Base-by-base conservation (phyloP, 1,284 basidiomycete species). In the Trichosporon faecale region DNA sequence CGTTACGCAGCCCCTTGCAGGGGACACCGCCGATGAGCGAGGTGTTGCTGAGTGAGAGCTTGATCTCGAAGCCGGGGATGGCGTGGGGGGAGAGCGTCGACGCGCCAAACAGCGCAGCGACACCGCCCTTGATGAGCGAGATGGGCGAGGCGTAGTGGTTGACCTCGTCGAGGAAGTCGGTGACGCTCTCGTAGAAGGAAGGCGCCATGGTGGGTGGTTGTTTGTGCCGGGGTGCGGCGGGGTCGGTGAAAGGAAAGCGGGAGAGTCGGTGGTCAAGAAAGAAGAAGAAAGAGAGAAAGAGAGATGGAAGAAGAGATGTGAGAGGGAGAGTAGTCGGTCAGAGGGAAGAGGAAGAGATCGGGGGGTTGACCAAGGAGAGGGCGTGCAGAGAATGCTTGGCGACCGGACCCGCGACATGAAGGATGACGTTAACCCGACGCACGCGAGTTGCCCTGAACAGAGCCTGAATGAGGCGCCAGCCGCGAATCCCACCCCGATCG, bases 51-150 rank as follows among this genome's bases (percentile, higher is more conserved):
- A 69, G 31, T 33, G 65, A 35, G 21, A 69, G 60, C 61, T 69
- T 69, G 68, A 69, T 40, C 65, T 69, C 68, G 18, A 52, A 69
- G 44, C 35, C 68, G 31, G 65, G 68, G 9, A 33, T 33, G 1
- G 68, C 65, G 40, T 44, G 57, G 29, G 61, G 31, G 14, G 67
- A 18, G 23, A 64, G 44, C 11, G 46, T 18, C 7, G 67, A 35
- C 21, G 67, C 14, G n/a, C 33, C 44, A 49, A 63, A 46, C 21
- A 68, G 67, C 14, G 49, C 61, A n/a, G 57, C 67, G 29, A 49
- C 23, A 44, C 63, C n/a, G 31, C 61, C 67, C 31, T 64, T 64
- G 67, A 64, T 61, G 16, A 61, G 11, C 16, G 57, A 52, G 35
- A 68, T 49, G 44, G 57, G 46, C 27, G 60, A 64, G n/a, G 67